Base-by-base conservation (phyloP, 805 yeast genomes). In the baker's yeast (Saccharomyces cerevisiae) region DNA sequence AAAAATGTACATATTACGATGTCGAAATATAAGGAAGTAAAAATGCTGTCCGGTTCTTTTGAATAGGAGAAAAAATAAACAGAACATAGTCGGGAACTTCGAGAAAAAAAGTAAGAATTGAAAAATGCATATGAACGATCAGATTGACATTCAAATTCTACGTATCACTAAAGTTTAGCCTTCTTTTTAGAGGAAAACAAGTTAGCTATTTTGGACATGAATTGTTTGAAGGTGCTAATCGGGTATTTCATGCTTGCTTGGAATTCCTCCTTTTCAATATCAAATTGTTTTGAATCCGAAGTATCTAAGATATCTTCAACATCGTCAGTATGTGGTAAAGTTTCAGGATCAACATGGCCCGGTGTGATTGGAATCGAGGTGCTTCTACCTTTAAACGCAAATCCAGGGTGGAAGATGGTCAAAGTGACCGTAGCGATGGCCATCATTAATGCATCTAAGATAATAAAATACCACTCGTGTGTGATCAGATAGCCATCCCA, bases 401-500 rank as follows among this genome's bases (percentile, higher is more conserved):
- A 63, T 0, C 87, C 87, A 0, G 96, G 96, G 64, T 85, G 84
- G 64, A 78, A 75, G 1, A 79, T 66, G 0, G 87, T 72, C 63
- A 82, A 68, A 3, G 74, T 65, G 2, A 77, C 64, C 46, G 69
- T 64, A 0, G 84, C 79, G 3, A 83, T 48, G 0, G 79, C 65
- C 69, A 85, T 76, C 85, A 84, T 80, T 52, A 84, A 62, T 2
- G 82, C 83, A 60, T 85, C 91, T 21, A 85, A 68, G 17, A 78
- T 73, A 65, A 84, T 72, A 61, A 85, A 79, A 61, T 78, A 83
- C 48, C 73, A 68, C 65, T 85, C 89, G 52, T 79, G 80, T 2
- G 76, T 73, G 50, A 87, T 84, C 61, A 89, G 71, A 54, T 68
- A 74, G 1, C 96, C 92, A 6, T 64, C 55, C 85, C 91, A 87